Percentiles rank a stretch among this genome's conserved stretches.
These are phyloP conservation scores for Dactylellina leptospora DNA, from an alignment of 2,329 filamentous ascomycete genomes.

Conservation along the genomic window DNA sequence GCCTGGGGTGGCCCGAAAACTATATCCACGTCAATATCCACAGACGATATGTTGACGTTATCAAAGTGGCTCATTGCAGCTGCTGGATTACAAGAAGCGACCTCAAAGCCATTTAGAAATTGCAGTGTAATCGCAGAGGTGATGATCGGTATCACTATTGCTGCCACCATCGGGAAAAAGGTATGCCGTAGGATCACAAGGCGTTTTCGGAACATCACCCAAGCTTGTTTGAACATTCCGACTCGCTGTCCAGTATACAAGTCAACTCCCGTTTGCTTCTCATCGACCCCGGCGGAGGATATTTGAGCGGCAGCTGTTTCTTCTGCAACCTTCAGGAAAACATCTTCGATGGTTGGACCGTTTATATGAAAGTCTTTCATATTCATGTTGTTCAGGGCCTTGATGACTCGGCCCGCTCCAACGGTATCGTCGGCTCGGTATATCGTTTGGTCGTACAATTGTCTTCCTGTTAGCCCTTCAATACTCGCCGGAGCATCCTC, in stretches of 20 bases:
- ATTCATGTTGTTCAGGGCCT: conserved; percentile 71
- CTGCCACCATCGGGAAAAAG: conserved; percentile 77
- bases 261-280: conserved; percentile 62
- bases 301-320: conserved; percentile 66
- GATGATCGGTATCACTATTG: conserved; percentile 79
- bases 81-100: conserved; percentile 66
- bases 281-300: conserved; percentile 54
- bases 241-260: conserved; percentile 76
- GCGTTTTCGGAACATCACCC: conserved; percentile 80
- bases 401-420: conserved; percentile 76
- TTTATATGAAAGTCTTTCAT: conserved; percentile 83
- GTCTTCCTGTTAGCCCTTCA: conserved; percentile 67
- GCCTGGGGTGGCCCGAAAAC: conserved; percentile 38
- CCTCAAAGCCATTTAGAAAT: conserved; percentile 71
- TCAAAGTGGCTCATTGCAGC: conserved; percentile 59
- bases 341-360: conserved; percentile 90
- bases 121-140: conserved; percentile 81
- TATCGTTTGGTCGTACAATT: conserved; percentile 74
- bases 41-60: conserved; percentile 41
- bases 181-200: conserved; percentile 79
- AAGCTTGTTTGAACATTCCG: conserved; percentile 73
- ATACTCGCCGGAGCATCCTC: conserved; percentile 64
- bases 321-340: conserved; percentile 85
- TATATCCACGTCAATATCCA: conserved; percentile 42
- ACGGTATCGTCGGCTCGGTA: conserved; percentile 76